A percentile compares a stretch with the other conserved stretches of the same genome.
Evolutionary conservation across 78 protist genomes (phyloP).

Genomic region (Dictyostelium citrinum): DNA sequence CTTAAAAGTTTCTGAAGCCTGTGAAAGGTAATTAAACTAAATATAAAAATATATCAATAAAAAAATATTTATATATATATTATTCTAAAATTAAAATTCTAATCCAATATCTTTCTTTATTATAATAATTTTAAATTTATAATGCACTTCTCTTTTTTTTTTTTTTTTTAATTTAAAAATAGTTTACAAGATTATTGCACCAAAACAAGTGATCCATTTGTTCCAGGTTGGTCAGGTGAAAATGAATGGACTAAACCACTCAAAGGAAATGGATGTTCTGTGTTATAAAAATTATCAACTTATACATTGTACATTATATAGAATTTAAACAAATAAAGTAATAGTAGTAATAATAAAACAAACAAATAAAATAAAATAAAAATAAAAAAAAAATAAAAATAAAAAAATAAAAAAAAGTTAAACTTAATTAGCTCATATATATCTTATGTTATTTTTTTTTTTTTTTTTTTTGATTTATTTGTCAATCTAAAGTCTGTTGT

Average conservation of each 20-base stretch:
- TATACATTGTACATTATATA: neutral
- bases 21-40: slow-evolving; percentile 34
- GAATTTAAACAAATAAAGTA: neutral
- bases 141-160: neutral
- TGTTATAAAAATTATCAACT: slow-evolving; percentile 6
- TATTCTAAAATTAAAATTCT: neutral
- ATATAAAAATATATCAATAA: neutral
- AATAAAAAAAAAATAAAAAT: neutral
- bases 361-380: neutral
- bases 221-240: slow-evolving; percentile 78
- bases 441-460: too few relatives aligned
- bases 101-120: neutral
- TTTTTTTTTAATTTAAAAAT: neutral
- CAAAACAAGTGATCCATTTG: slow-evolving; percentile 66
- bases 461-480: too few relatives aligned
- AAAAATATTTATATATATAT: neutral
- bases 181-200: slow-evolving; percentile 62
- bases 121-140: neutral
- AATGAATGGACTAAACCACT: slow-evolving; percentile 79
- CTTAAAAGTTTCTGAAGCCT: slow-evolving; percentile 67
- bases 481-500: too few relatives aligned
- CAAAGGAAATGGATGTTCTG: slow-evolving; percentile 60
- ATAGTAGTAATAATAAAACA: neutral
- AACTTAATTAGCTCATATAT: neutral
- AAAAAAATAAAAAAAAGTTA: too few relatives aligned